Base-by-base conservation (phyloP, 805 yeast genomes). In the Lipomyces lipofer region DNA sequence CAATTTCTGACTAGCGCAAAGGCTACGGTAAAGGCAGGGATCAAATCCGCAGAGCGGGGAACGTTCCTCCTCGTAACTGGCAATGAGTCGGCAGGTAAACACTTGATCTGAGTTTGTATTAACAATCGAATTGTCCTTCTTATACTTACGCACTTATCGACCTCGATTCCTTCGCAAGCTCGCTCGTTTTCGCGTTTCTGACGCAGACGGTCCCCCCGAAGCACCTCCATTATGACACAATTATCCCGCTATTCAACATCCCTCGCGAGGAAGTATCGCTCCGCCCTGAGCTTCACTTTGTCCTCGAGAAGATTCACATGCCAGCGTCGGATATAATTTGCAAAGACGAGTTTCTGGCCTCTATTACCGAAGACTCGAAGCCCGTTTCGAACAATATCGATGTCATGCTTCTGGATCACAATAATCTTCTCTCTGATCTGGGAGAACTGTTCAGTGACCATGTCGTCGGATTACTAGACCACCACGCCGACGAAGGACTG, bases 401-500 rank as follows among this genome's bases (percentile, higher is more conserved):
- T 9, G 71, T 88, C 19, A 74, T 83, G 2, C 71, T 92, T 35
- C 97, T 94, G 1, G 99, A 92, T 67, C 96, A 89, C 70, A 90
- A 92, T 64, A 73, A 74, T 30, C 75, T 84, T 29, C 24, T 90
- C 78, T 60, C 86, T 83, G 12, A 75, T 65, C 27, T 67, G 71
- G 1, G 66, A 64, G 15, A 54, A 65, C 7, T 67, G 67, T 43
- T 63, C 72, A 10, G 65, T 54, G 67, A 85, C 87, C 4, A 35
- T 68, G 71, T 51, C 66, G 24, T 58, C 67, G 84, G 83, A 0
- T 81, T 94, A 5, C 80, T 94, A 24, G 99, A 92, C 67, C 99
- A 92, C 67, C 99, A 92, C 67, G 85, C 77, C 15, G 96, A 91
- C 64, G 86, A 84, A 58, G 72, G 72, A 0, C 68, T 71, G 7